These are phyloP conservation scores for Sphenostylis stenocarpa DNA, from an alignment of 306 rosid genomes.

Conservation along the genomic window DNA sequence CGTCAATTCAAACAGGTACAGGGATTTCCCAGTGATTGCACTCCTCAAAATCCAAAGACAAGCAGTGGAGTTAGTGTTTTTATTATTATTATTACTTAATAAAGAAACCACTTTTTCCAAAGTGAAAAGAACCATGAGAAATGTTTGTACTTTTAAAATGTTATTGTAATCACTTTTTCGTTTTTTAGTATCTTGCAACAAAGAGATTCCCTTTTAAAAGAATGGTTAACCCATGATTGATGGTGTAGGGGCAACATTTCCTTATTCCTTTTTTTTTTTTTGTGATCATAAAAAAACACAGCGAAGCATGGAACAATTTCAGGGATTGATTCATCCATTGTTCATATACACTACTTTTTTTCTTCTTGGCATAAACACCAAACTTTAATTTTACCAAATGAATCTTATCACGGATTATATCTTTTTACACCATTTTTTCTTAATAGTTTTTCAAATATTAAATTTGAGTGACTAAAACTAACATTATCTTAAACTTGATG, in stretches of 20 bases:
- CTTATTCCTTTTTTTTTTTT: not conserved
- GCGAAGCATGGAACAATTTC: conserved; percentile 20
- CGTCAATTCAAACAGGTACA: not conserved
- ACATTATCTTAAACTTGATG: no score
- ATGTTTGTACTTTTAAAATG: conserved; percentile 3
- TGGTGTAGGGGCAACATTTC: not conserved
- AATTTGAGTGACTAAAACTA: no score
- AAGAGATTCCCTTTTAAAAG: conserved; percentile 29
- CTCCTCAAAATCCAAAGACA: conserved; percentile 18
- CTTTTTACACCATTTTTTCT: not conserved
- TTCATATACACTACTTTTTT: not conserved
- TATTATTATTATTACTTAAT: not conserved
- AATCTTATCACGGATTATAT: not conserved
- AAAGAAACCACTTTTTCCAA: conserved; percentile 31
- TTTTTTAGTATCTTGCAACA: conserved; percentile 1
- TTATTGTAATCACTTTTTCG: not conserved
- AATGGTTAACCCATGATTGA: conserved; percentile 13
- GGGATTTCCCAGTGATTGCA: not conserved
- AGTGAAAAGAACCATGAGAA: conserved; percentile 24
- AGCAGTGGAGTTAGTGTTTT: not conserved
- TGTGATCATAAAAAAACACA: not conserved
- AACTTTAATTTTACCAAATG: not conserved
- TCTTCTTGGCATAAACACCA: not conserved
- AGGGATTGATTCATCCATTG: conserved; percentile 17
- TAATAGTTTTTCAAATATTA: no score